Base-by-base conservation (phyloP, 257 asterid species). In the Gentiana macrophylla region DNA sequence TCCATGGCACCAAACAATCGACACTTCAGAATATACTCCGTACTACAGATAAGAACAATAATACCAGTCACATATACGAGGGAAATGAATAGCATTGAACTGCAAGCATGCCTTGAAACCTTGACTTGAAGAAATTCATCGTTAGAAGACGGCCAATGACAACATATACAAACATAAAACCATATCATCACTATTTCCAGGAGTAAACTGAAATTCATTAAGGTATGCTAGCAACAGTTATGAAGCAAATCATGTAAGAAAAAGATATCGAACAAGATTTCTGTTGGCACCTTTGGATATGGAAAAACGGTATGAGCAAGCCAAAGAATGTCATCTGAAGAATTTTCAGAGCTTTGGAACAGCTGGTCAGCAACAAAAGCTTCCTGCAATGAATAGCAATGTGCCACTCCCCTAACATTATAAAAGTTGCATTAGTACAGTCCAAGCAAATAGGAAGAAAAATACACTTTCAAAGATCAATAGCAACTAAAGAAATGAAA, bases 251-350 rank as follows among this genome's bases (percentile, higher is more conserved):
- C 50, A 12, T 32, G 37, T 13, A 4, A 54, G 52, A 63, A 8
- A 38, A 49, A 2, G 7, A n/a, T 3, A 63, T 50, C 41, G 44
- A 51, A 12, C 41, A 60, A 59, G 63, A 58, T 53, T 15, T 49
- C 10, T 57, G 57, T 41, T 36, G 65, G 66, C 63, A 91, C 98
- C 98, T 91, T 87, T 41, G 82, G 62, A 43, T 84, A 81, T 61
- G 96, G 80, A 68, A 78, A 73, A 59, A 80, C 78, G 9, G 98
- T 62, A 62, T 80, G 81, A 63, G 80, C 80, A 67, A 91, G 98
- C 89, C 94, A 91, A 62, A 91, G 89, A 56, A 91, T 86, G 76
- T 91, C 98, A 70, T 84, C 96, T 32, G 84, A 70, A 63, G 88
- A 80, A 70, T 82, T 77, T 64, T 82, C 87, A 59, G 95, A 71